Base-by-base conservation (phyloP, 2,329 filamentous ascomycete genomes). In the Paraphoma chrysanthemicola region DNA sequence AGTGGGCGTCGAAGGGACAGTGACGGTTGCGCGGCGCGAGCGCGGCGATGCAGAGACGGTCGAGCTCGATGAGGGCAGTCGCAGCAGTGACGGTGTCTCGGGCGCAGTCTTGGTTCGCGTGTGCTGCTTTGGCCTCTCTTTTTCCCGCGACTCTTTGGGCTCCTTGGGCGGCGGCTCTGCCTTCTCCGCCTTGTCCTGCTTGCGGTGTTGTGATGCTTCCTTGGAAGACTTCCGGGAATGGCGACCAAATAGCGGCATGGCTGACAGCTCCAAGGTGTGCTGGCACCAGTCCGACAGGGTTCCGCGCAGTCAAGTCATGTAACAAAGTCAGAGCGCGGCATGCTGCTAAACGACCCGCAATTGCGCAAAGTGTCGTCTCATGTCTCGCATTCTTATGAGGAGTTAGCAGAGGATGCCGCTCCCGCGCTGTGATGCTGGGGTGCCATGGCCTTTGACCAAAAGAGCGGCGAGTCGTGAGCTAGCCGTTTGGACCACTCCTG, bases 61-160 rank as follows among this genome's bases (percentile, higher is more conserved):
- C 10, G 68, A 67, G 53, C 51, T 66, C 33, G 56, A 53, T 4
- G 72, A 73, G 17, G 72, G 72, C 55, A 75, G 64, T 61, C 73
- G 73, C 66, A 73, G 45, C 18, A 75, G 64, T 12, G 64, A 59
- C 23, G 69, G 68, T 28, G 63, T 48, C 29, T 66, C 60, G 7
- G 69, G 64, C 17, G 66, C 62, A 10, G 70, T 69, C 39, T 63
- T 55, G 56, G 60, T 70, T 60, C 67, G 68, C 49, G 69, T 64
- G 59, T 67, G 70, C 23, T 23, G 23, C 59, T 60, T 68, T 50
- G 64, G 56, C 33, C 14, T 36, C 33, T 36, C 33, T 14, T 36
- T 36, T 36, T 36, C 42, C 17, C n/a, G 36, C 3, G 30, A 8
- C 7, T 51, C 30, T 10, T 45, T 17, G 17, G 28, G 23, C 11